Conservation (phyloP, 768 basidiomycete genomes). For the Russula dissimulans region DNA sequence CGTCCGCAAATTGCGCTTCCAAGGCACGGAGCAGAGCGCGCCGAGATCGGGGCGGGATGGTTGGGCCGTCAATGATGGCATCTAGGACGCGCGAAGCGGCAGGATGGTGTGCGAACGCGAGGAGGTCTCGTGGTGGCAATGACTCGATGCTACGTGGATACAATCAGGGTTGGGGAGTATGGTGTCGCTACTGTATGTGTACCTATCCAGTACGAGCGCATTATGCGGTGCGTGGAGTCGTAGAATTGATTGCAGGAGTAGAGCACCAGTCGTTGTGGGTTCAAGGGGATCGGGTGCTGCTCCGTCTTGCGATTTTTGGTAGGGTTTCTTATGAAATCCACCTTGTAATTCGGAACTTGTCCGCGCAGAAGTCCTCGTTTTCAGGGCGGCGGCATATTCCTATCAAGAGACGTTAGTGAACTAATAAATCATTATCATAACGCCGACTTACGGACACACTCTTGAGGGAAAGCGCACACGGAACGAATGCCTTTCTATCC, state of each 20-base stretch:
- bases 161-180: neutral
- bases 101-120: slow-evolving; percentile 51
- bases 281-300: slow-evolving; percentile 34
- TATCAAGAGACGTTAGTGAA: neutral
- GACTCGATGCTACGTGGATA: slow-evolving; percentile 41
- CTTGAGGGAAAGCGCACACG: slow-evolving; percentile 12
- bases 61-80: slow-evolving; percentile 56
- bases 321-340: slow-evolving; percentile 22
- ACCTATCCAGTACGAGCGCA: slow-evolving; percentile 64
- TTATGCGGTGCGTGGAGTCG: slow-evolving; percentile 59
- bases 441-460: slow-evolving; percentile 3
- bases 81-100: slow-evolving; percentile 77
- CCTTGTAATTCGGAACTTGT: neutral
- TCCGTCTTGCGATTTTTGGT: slow-evolving; percentile 3
- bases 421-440: neutral
- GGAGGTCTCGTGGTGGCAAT: slow-evolving; percentile 48
- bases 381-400: slow-evolving; percentile 22
- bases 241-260: slow-evolving; percentile 78
- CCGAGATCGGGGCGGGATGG: slow-evolving; percentile 54
- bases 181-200: slow-evolving; percentile 6
- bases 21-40: slow-evolving; percentile 65
- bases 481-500: slow-evolving; percentile 13
- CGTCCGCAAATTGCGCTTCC: slow-evolving; percentile 66
- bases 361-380: neutral
- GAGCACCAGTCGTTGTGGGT: slow-evolving; percentile 73